Evolutionary conservation across 2,329 filamentous ascomycete genomes (phyloP), one percentile per base, ranked within the genome.

Genomic region (Pseudogymnoascus sp.): DNA sequence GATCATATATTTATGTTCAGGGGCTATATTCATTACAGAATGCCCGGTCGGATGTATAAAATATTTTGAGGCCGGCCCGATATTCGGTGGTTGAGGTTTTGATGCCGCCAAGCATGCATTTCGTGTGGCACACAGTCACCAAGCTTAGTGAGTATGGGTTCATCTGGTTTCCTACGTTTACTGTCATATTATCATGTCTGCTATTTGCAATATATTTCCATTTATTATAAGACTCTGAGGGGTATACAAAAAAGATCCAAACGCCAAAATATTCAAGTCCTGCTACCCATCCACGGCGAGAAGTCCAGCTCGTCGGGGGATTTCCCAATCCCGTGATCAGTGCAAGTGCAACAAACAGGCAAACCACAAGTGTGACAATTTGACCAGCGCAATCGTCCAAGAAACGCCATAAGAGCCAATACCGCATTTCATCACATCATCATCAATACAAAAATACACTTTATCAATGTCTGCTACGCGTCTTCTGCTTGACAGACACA

Each of bases 31-130:
- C 1, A 66, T 60, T 62, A 16, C 42, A 5, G 30, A 67, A 66
- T 69, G 60, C 66, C 66, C 66, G 69, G 66, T 70, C 68, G 69
- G 67, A 69, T n/a, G 6, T 61, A 2, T 33, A 52, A 30, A 61
- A 45, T 49, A 22, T 42, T 19, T 55, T 33, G 16, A 16, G 25
- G 49, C 28, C 28, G 28, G 49, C 25, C 49, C 49, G 49, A 19
- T 33, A 55, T 55, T 30, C 49, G n/a, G 35, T 33, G 8, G 4
- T 45, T 42, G 19, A 23, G 14, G 52, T 60, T 38, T 33, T 62
- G 60, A 7, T 42, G 22, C 52, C 59, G 16, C 12, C 19, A 61
- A 30, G 7, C 14, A 12, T 12, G 5, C 33, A 11, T 25, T n/a
- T 23, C 42, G 42, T 38, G 19, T 25, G 16, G 25, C 4, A 30